Base-by-base conservation (phyloP, 2,329 filamentous ascomycete species). In the Penicillium polonicum region DNA sequence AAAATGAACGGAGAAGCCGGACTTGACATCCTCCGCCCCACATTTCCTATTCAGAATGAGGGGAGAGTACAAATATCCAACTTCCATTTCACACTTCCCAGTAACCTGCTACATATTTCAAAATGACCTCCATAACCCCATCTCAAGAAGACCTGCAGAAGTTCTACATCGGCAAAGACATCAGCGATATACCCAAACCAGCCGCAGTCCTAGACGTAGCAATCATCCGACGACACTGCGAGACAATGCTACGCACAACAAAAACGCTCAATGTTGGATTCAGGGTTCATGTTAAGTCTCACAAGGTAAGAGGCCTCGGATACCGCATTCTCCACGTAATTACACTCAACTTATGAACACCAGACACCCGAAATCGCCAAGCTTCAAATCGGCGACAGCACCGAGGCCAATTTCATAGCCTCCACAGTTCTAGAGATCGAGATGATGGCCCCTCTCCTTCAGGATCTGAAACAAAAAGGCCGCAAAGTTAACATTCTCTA, bases 281-380 rank as follows among this genome's bases (percentile, higher is more conserved):
- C 78, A 80, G 90, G 58, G 87, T 88, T 1, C 90, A 94, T 71
- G 85, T 93, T 59, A 94, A 94, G 76, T 92, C 89, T 23, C 90
- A 94, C 73, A 94, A 94, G 79, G 88, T 88, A 74, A 55, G 68
- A 54, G 4, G 0, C 1, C 10, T 8, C 17, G 7, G 12, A 13
- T 21, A 9, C 5, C 25, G 46, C 6, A 12, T n/a, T 13, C 3
- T 25, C n/a, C 15, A 17, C 29, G 17, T 5, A 21, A 49, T 23
- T 8, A 19, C 19, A 44, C 19, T 46, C 5, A 43, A 42, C 31
- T 50, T 29, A 58, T 21, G 27, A 27, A 27, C 17, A 8, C 5
- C 31, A 89, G 86, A 91, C 89, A 0, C 76, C 79, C 6, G 84
- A 91, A 71, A 73, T 90, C 49, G 83, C 88, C 2, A 79, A 80